phyloP scores from a whole-genome alignment of 2,329 filamentous ascomycete genomes.

The Colletotrichum scovillei region DNA sequence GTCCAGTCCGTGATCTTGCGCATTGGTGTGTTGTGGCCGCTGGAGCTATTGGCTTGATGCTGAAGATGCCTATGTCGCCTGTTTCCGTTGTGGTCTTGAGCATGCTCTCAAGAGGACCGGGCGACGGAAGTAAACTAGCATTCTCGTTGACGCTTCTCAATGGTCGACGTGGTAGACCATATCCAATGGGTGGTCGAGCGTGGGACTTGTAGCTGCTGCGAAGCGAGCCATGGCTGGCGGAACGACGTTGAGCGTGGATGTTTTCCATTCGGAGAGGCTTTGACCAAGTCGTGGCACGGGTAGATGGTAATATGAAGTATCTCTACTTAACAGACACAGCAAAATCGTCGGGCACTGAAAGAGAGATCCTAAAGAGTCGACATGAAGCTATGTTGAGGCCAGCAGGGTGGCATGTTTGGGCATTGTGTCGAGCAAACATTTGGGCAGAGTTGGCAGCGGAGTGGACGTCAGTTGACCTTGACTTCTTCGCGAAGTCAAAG shows the following conservation, averaged over 20 bases:
- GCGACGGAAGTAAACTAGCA: conserved; percentile 55
- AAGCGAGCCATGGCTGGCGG: conserved; percentile 54
- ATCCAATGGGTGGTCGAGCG: conserved; percentile 36
- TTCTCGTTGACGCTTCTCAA: conserved; percentile 58
- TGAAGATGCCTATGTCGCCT: conserved; percentile 72
- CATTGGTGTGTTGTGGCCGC: conserved; percentile 45
- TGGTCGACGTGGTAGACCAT: conserved; percentile 47
- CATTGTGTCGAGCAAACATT: neutral
- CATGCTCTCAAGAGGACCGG: conserved; percentile 71
- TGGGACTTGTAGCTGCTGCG: conserved; percentile 46
- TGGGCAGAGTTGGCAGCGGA: neutral
- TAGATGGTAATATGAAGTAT: conserved; percentile 27
- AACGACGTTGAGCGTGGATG: conserved; percentile 43
- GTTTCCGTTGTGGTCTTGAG: conserved; percentile 74
- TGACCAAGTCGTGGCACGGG: neutral
- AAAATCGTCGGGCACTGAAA: neutral
- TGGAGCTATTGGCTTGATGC: conserved; percentile 57
- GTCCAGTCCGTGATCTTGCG: conserved; percentile 43
- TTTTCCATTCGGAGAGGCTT: conserved; percentile 43
- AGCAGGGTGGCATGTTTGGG: conserved; percentile 1
- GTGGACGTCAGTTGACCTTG: neutral
- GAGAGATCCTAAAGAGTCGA: neutral
- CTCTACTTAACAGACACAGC: conserved; percentile 12
- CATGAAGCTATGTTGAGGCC: conserved; percentile 29
- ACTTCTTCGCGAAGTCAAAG: neutral